Evolutionary conservation across 202 grass and related monocot species (phyloP).

Genomic region (Setaria italica): DNA sequence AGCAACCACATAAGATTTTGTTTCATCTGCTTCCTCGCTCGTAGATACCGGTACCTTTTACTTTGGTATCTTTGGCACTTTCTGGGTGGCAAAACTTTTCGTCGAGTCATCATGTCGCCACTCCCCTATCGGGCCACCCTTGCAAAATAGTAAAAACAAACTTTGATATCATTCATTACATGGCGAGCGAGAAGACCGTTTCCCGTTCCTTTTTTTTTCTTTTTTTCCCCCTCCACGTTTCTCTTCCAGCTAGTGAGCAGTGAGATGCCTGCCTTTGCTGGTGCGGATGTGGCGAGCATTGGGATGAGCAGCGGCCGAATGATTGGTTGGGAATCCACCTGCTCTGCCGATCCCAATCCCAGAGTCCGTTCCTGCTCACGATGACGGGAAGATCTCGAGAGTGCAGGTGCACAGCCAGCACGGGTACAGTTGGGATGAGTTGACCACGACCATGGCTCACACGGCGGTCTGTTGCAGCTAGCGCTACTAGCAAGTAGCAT

Average conservation of each 20-base stretch:
- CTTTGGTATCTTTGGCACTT: conserved; percentile 7
- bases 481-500: no score
- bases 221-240: background rate
- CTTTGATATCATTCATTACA: no score
- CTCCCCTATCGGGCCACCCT: no score
- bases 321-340: background rate
- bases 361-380: background rate
- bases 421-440: no score
- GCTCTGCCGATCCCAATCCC: background rate
- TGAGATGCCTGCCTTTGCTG: background rate
- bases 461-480: no score
- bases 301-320: background rate
- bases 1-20: background rate
- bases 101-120: conserved; percentile 33
- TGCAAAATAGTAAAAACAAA: no score
- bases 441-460: no score
- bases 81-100: background rate
- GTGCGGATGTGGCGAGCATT: background rate
- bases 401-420: background rate
- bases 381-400: background rate
- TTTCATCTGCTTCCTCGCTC: background rate
- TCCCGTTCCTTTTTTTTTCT: no score
- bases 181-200: background rate
- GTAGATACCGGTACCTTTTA: background rate
- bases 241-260: background rate